phyloP scores from a whole-genome alignment of 2,329 filamentous ascomycete species.

The Sclerotinia nivalis region DNA sequence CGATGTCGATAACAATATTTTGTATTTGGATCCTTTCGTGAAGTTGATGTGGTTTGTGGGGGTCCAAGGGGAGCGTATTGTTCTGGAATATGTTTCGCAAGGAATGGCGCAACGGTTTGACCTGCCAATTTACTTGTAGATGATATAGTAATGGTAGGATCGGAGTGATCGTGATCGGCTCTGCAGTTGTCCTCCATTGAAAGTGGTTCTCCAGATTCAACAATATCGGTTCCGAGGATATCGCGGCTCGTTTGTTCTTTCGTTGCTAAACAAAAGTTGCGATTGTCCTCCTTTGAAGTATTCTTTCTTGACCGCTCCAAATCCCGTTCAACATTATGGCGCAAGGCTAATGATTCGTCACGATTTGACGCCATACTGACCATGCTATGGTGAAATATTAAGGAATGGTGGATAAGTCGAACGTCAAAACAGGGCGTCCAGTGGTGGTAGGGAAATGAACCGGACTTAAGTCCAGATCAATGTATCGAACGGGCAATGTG shows the following conservation, averaged over 20 bases:
- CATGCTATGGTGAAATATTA: constrained; percentile 23
- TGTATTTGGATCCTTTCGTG: constrained; percentile 65
- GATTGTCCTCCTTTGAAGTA: constrained; percentile 24
- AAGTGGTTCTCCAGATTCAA: constrained; percentile 29
- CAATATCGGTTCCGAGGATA: constrained; percentile 21
- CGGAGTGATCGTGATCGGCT: constrained; percentile 29
- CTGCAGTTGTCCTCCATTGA: constrained; percentile 37
- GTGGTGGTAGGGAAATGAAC: background rate
- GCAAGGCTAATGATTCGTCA: constrained; percentile 31
- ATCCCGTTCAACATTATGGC: constrained; percentile 36
- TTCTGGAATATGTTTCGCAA: constrained; percentile 85
- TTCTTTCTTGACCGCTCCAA: constrained; percentile 25
- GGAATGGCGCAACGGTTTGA: constrained; percentile 61
- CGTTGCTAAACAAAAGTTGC: constrained; percentile 21
- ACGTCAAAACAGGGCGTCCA: background rate
- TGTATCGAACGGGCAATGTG: background rate
- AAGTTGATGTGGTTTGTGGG: constrained; percentile 42
- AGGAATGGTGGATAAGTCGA: background rate
- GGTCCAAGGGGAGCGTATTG: constrained; percentile 79
- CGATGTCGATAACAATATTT: constrained; percentile 95
- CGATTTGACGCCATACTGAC: constrained; percentile 34
- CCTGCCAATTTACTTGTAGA: constrained; percentile 38
- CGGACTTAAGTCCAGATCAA: background rate
- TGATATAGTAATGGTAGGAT: constrained; percentile 35
- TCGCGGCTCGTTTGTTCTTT: constrained; percentile 23